phyloP scores from a whole-genome alignment of 1,139 yeast species.

The Diutina rugosa region DNA sequence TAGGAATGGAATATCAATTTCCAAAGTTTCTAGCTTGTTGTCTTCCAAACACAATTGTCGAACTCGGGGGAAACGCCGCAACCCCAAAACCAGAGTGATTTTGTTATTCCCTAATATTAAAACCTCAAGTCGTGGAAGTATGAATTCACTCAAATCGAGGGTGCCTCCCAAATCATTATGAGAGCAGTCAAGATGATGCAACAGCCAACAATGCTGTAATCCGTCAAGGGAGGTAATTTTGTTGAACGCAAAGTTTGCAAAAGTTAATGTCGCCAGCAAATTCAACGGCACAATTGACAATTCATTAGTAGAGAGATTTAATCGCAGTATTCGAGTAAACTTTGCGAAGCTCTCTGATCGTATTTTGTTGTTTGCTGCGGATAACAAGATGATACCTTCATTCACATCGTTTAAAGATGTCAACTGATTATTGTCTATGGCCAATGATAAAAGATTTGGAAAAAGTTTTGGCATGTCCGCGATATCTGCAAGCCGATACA shows the following conservation, averaged over 20 bases:
- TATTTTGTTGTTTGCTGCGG: neutral
- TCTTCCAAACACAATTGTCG: neutral
- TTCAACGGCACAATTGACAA: neutral
- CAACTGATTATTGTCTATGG: neutral
- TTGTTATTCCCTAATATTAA: neutral
- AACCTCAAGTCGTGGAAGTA: neutral
- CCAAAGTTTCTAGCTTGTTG: neutral
- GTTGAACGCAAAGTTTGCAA: neutral
- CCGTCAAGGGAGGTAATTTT: neutral
- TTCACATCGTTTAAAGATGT: neutral
- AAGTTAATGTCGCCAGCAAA: neutral
- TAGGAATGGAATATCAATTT: neutral
- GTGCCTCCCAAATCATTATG: neutral
- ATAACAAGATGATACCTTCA: neutral
- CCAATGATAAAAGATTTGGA: neutral
- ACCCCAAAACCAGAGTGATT: neutral
- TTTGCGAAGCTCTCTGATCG: neutral
- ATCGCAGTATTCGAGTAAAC: neutral
- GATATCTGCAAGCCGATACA: neutral
- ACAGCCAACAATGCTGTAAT: neutral
- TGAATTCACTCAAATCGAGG: neutral
- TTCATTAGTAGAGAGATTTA: neutral
- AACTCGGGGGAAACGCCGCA: neutral
- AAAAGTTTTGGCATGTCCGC: neutral
- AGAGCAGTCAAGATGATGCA: neutral